These are phyloP conservation scores for Sambucus nigra DNA, from an alignment of 129 eudicot species.

Conservation along the genomic window DNA sequence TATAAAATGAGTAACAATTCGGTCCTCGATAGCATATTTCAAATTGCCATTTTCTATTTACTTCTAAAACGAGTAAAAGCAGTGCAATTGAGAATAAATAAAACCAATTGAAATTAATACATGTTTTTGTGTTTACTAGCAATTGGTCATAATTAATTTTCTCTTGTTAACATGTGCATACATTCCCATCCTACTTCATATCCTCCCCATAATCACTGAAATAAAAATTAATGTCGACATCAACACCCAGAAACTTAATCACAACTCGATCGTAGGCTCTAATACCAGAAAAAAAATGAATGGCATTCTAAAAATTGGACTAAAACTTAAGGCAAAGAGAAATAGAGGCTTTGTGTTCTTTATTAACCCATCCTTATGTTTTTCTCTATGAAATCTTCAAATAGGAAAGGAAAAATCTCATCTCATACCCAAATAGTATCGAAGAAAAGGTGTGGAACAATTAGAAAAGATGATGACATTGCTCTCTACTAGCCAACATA, in stretches of 20 bases:
- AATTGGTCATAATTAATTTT: neutral
- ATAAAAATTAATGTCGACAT: conserved; percentile 56
- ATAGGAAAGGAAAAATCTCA: too few species aligned
- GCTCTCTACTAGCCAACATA: too few species aligned
- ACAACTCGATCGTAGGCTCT: conserved; percentile 76
- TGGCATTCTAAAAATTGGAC: conserved; percentile 2
- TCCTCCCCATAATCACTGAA: conserved; percentile 57
- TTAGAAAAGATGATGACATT: too few species aligned
- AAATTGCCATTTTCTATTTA: conserved; percentile 12
- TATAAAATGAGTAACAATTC: too few species aligned
- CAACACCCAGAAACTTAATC: conserved; percentile 58
- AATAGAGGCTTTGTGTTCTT: too few species aligned
- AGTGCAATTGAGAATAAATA: neutral
- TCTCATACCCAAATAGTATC: too few species aligned
- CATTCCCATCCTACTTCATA: conserved; percentile 46
- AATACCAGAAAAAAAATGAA: conserved; percentile 8
- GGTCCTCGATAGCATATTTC: conserved; percentile 16
- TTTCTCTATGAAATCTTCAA: too few species aligned
- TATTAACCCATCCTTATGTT: too few species aligned
- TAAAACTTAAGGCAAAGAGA: too few species aligned
- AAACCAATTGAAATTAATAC: neutral
- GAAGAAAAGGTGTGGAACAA: too few species aligned
- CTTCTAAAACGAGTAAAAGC: neutral
- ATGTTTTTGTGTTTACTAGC: neutral
- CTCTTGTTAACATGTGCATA: neutral